Evolutionary conservation across 164 flowering plant species (phyloP).

Genomic region (Sedum album): DNA sequence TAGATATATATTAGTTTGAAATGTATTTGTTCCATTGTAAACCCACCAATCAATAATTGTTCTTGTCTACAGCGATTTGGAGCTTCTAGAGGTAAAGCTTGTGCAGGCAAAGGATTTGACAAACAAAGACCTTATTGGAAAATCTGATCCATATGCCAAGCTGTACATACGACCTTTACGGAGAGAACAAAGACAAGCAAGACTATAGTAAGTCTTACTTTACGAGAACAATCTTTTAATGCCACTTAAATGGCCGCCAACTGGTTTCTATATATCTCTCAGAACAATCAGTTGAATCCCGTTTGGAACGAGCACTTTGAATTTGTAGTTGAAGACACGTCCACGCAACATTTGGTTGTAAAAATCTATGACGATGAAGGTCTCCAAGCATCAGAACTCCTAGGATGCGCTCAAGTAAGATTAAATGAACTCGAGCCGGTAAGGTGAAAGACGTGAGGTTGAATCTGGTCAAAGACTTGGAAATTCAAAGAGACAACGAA

Average conservation of each 20-base stretch:
- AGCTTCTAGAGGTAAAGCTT: slow-evolving; percentile 91
- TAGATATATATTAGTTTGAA: too few species aligned
- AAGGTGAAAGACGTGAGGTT: slow-evolving; percentile 96
- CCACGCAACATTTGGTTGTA: slow-evolving; percentile 82
- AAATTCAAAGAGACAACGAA: slow-evolving; percentile 82
- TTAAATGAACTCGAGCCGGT: slow-evolving; percentile 74
- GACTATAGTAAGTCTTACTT: slow-evolving; percentile 52
- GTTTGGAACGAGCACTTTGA: slow-evolving; percentile 98
- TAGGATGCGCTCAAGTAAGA: slow-evolving; percentile 74
- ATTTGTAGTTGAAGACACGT: slow-evolving; percentile 76
- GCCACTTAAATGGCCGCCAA: neutral
- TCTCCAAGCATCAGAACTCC: slow-evolving; percentile 75
- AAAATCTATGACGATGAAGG: slow-evolving; percentile 91
- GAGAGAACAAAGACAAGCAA: slow-evolving; percentile 78
- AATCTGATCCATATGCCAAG: slow-evolving; percentile 93
- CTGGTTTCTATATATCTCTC: slow-evolving; percentile 15
- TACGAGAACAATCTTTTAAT: neutral
- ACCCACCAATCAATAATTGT: too few species aligned
- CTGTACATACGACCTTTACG: slow-evolving; percentile 80
- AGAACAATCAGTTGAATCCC: slow-evolving; percentile 93
- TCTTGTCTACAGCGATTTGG: slow-evolving; percentile 60
- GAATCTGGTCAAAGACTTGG: slow-evolving; percentile 95
- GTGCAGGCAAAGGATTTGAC: slow-evolving; percentile 90
- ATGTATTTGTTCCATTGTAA: too few species aligned
- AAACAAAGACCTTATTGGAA: slow-evolving; percentile 87